phyloP scores from a whole-genome alignment of 2,329 filamentous ascomycete species.

The Spiromastix sp. region DNA sequence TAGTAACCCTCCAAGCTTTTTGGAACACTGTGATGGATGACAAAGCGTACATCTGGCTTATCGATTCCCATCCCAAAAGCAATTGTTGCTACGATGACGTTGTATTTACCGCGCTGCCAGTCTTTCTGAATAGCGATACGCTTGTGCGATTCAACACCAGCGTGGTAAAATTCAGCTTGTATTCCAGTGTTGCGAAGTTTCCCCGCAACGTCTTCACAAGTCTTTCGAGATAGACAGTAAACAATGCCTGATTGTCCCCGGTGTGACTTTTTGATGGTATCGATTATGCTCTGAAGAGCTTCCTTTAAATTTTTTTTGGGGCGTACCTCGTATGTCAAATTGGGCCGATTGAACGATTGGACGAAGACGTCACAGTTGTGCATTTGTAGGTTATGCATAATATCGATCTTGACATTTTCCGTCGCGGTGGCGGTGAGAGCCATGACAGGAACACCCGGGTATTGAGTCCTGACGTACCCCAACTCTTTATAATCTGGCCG shows the following conservation, averaged over 20 bases:
- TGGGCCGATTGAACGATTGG: conserved; percentile 95
- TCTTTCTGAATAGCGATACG: conserved; percentile 62
- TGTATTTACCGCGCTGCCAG: conserved; percentile 71
- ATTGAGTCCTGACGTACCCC: conserved; percentile 60
- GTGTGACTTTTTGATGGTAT: conserved; percentile 60
- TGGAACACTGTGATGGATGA: conserved; percentile 84
- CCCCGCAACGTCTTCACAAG: conserved; percentile 68
- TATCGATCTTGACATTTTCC: conserved; percentile 80
- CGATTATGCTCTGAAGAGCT: conserved; percentile 42
- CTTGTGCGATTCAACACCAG: conserved; percentile 56
- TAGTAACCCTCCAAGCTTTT: conserved; percentile 98
- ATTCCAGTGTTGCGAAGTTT: conserved; percentile 56
- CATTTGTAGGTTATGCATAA: conserved; percentile 85
- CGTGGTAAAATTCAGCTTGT: conserved; percentile 76
- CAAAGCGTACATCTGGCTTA: conserved; percentile 91
- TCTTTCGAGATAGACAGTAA: conserved; percentile 79
- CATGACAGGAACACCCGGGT: conserved; percentile 78
- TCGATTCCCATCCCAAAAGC: conserved; percentile 99
- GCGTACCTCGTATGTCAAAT: conserved; percentile 78
- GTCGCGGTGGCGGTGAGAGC: conserved; percentile 94
- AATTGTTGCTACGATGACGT: conserved; percentile 95
- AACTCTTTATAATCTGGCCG: conserved; percentile 88
- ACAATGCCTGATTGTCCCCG: conserved; percentile 72
- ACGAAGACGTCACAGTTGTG: conserved; percentile 65
- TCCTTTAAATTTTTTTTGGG: conserved; percentile 54